Evolutionary conservation across 768 basidiomycete genomes (phyloP), one percentile per base, ranked within the genome.

Genomic region (Austroboletus eburneus): DNA sequence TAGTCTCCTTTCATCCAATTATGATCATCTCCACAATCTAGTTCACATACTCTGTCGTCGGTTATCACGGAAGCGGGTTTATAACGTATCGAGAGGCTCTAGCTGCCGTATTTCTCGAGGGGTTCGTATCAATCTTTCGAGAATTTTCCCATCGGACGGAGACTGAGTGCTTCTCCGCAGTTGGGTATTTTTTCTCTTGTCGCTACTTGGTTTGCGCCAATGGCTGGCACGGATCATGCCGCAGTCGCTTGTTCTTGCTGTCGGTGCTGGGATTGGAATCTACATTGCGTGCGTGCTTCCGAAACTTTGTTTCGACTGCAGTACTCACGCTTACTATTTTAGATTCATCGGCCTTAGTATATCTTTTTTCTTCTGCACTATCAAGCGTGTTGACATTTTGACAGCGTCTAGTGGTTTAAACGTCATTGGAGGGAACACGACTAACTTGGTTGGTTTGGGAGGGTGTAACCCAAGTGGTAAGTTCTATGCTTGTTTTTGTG

Each of bases 151-250:
- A 23, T n/a, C 13, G 5, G 5, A 27, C 32, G 36, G 42, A 34
- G 25, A 45, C 41, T 22, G 20, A 45, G 25, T 16, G 23, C 32
- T 44, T 32, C 17, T 22, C 17, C 6, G 1, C 42, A 87, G 88
- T 23, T 87, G 89, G 85, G 65, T 92, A 10, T 92, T 93, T 72
- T 76, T 91, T 51, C 53, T 84, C 57, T 70, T 93, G 13, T 90
- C 89, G 0, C 63, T 93, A 18, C 70, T 92, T 24, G 91, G 91
- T 50, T 74, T 93, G 43, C 87, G 91, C 40, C 89, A 91, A 69
- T 93, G 89, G 91, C 75, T 93, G 5, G 87, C 85, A 13, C 80
- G 91, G 14, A 78, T 90, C 46, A 91, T 93, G 80, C 91, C 91
- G 1, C 85, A 87, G 52, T 91, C 90, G 3, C 76, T 93, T 22